phyloP scores from a whole-genome alignment of 768 basidiomycete species.

The Phylloporus arenicola region DNA sequence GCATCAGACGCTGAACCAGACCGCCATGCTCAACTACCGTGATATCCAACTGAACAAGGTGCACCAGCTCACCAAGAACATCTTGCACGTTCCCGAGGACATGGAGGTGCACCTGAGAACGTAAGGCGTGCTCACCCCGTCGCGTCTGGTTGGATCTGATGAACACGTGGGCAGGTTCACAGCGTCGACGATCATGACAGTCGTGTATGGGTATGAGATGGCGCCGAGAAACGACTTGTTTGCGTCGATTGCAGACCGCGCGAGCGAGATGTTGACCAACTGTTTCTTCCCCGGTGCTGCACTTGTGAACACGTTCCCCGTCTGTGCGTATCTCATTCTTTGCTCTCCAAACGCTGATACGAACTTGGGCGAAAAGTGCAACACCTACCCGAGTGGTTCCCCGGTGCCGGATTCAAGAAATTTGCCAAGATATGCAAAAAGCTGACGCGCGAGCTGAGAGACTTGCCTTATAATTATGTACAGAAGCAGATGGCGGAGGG shows the following conservation, averaged over 20 bases:
- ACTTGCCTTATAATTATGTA: constrained; percentile 16
- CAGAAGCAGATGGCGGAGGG: constrained; percentile 16
- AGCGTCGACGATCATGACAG: constrained; percentile 28
- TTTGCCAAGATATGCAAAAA: constrained; percentile 15
- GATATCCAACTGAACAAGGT: constrained; percentile 30
- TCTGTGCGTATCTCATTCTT: constrained; percentile 12
- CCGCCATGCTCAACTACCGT: constrained; percentile 25
- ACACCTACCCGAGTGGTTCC: constrained; percentile 28
- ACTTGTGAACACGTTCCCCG: constrained; percentile 29
- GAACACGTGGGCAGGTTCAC: constrained; percentile 5
- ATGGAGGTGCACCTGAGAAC: constrained; percentile 22
- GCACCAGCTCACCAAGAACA: constrained; percentile 26
- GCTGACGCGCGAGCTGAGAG: constrained; percentile 16
- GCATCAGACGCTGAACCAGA: constrained; percentile 34
- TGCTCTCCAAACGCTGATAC: neutral
- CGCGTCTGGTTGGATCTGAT: neutral
- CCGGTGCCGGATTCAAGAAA: constrained; percentile 26
- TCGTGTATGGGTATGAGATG: constrained; percentile 34
- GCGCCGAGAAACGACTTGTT: constrained; percentile 27
- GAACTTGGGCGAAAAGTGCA: constrained; percentile 10
- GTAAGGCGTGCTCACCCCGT: constrained; percentile 13
- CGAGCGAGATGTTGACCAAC: constrained; percentile 26
- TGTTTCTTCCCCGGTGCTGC: constrained; percentile 28
- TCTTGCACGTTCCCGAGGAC: constrained; percentile 26
- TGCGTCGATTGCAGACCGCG: constrained; percentile 28